Evolutionary conservation across 345 rosid genomes (phyloP).

Genomic region (Rhizophora mangle): DNA sequence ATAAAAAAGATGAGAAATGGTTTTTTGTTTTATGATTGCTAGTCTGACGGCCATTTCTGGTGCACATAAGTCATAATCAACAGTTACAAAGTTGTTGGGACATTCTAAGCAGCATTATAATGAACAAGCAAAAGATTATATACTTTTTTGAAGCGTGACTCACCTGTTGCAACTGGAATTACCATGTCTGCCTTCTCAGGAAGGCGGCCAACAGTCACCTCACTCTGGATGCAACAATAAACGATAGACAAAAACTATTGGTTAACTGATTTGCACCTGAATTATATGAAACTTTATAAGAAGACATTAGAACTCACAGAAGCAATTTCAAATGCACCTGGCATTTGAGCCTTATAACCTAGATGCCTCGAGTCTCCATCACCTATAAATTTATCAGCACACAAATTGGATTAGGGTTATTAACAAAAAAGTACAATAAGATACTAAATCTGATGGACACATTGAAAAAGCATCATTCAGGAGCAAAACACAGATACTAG

Average conservation of each 20-base stretch:
- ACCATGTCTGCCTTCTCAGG: constrained; percentile 81
- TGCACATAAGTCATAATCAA: too few relatives aligned
- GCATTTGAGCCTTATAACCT: constrained; percentile 71
- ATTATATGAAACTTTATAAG: background rate
- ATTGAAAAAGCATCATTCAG: background rate
- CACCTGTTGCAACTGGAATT: constrained; percentile 92
- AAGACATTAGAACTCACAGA: constrained; percentile 42
- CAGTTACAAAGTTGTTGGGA: too few relatives aligned
- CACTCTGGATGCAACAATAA: constrained; percentile 35
- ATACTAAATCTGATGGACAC: too few relatives aligned
- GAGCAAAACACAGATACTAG: background rate
- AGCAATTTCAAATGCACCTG: constrained; percentile 68
- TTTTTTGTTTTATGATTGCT: too few relatives aligned
- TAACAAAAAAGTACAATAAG: background rate
- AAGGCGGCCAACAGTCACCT: constrained; percentile 70
- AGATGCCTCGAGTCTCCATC: constrained; percentile 86
- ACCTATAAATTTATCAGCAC: constrained; percentile 35
- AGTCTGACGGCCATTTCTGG: too few relatives aligned
- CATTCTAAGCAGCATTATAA: too few relatives aligned
- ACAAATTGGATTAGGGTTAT: background rate
- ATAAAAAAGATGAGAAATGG: too few relatives aligned
- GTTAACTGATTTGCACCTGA: background rate
- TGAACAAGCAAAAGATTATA: too few relatives aligned
- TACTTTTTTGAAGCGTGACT: background rate
- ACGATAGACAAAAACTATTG: background rate